Percentiles rank a stretch among this genome's conserved stretches.
Evolutionary conservation across 768 basidiomycete genomes (phyloP).

Genomic region (Tubosaeta sp.): DNA sequence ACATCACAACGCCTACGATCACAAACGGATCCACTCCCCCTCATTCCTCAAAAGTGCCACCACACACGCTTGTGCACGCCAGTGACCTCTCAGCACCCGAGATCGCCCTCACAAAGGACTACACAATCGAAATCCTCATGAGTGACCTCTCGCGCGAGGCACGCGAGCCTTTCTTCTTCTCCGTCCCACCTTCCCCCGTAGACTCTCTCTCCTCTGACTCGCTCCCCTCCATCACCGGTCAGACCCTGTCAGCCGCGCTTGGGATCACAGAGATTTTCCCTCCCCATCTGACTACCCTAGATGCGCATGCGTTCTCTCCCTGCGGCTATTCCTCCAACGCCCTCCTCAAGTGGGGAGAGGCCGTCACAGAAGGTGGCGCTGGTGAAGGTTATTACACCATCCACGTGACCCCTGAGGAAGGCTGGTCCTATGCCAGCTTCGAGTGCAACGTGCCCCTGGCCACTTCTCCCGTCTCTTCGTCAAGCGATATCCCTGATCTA

Average conservation of each 20-base stretch:
- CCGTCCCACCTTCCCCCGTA: constrained; percentile 40
- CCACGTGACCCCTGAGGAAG: constrained; percentile 96
- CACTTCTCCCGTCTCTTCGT: constrained; percentile 24
- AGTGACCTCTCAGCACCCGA: constrained; percentile 5
- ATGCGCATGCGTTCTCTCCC: constrained; percentile 90
- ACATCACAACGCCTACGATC: constrained; percentile 68
- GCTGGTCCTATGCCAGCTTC: constrained; percentile 98
- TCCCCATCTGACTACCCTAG: constrained; percentile 70
- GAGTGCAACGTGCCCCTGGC: constrained; percentile 92
- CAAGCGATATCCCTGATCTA: constrained; percentile 62
- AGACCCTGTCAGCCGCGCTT: constrained; percentile 57
- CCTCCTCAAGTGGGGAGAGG: constrained; percentile 59
- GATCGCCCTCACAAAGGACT: constrained; percentile 51
- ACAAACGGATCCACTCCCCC: constrained; percentile 20
- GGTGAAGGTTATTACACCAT: constrained; percentile 97
- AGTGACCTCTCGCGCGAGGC: constrained; percentile 75
- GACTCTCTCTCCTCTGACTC: constrained; percentile 44
- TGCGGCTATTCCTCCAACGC: constrained; percentile 98
- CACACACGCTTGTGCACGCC: constrained; percentile 6
- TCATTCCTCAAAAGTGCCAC: constrained; percentile 14
- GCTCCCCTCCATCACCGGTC: constrained; percentile 24
- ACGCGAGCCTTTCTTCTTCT: constrained; percentile 73
- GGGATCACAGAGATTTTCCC: constrained; percentile 86
- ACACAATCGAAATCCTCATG: constrained; percentile 98
- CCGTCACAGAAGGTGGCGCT: constrained; percentile 16